These are phyloP conservation scores for Adansonia gregorii DNA, from an alignment of 441 rosid species.

Conservation along the genomic window DNA sequence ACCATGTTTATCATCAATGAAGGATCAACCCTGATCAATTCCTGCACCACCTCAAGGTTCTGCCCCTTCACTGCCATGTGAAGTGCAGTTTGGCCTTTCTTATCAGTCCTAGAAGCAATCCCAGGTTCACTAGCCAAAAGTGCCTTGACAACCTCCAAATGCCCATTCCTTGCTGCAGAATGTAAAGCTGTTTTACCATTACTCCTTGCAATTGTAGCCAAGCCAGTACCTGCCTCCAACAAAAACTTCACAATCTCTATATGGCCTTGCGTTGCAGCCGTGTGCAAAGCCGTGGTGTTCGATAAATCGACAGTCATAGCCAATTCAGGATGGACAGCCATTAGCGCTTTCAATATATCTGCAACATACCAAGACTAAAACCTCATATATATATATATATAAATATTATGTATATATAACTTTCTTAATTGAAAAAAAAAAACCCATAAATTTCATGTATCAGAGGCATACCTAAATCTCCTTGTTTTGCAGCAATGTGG, in stretches of 20 bases:
- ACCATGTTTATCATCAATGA: slow-evolving; percentile 58
- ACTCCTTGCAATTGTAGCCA: slow-evolving; percentile 77
- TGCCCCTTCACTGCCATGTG: slow-evolving; percentile 98
- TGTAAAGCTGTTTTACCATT: slow-evolving; percentile 89
- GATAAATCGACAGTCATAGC: slow-evolving; percentile 84
- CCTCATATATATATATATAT: not conserved
- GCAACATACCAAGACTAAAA: slow-evolving; percentile 29
- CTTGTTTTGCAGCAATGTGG: slow-evolving; percentile 96
- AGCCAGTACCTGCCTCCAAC: slow-evolving; percentile 65
- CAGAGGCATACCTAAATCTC: slow-evolving; percentile 63
- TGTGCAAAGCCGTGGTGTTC: slow-evolving; percentile 82
- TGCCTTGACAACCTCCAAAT: slow-evolving; percentile 64
- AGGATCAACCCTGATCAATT: slow-evolving; percentile 65
- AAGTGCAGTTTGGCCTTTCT: slow-evolving; percentile 93
- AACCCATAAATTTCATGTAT: not conserved
- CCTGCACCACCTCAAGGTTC: slow-evolving; percentile 64
- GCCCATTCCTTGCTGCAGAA: slow-evolving; percentile 93
- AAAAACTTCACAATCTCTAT: slow-evolving; percentile 62
- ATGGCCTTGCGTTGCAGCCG: slow-evolving; percentile 91
- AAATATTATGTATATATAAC: too few relatives aligned
- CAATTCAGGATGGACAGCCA: slow-evolving; percentile 79
- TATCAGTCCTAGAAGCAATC: slow-evolving; percentile 64
- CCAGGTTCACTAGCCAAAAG: slow-evolving; percentile 64
- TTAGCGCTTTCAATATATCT: slow-evolving; percentile 66
- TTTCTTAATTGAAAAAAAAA: not conserved